Evolutionary conservation across 805 yeast genomes (phyloP).

Genomic region (Metschnikowia sp.): DNA sequence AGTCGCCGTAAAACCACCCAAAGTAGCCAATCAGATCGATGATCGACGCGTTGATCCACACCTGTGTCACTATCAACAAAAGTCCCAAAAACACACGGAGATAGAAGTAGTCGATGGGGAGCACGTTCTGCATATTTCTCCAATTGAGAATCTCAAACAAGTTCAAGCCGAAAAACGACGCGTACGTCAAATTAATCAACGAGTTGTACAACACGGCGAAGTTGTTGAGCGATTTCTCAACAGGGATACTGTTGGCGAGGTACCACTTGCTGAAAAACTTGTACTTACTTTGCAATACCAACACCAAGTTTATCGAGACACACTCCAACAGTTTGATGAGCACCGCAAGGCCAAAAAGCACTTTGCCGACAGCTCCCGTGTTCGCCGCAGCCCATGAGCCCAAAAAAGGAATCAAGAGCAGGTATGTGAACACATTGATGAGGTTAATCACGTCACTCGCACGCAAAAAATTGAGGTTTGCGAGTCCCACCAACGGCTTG

Average conservation of each 20-base stretch:
- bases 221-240: conserved; percentile 62
- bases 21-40: conserved; percentile 71
- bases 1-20: conserved; percentile 92
- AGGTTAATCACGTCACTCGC: conserved; percentile 58
- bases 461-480: conserved; percentile 61
- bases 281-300: conserved; percentile 55
- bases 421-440: conserved; percentile 38
- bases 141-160: conserved; percentile 23
- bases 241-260: conserved; percentile 61
- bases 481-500: conserved; percentile 56
- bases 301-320: conserved; percentile 45
- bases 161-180: conserved; percentile 45
- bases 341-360: conserved; percentile 41
- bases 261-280: conserved; percentile 64
- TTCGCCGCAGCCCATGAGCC: conserved; percentile 25
- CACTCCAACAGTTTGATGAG: conserved; percentile 50
- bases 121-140: conserved; percentile 3
- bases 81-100: conserved; percentile 59
- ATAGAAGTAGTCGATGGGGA: conserved; percentile 37
- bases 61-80: conserved; percentile 54
- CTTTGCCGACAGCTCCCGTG: conserved; percentile 15
- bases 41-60: conserved; percentile 68
- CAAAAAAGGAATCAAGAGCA: conserved; percentile 41
- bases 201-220: conserved; percentile 67
- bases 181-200: conserved; percentile 51